These are phyloP conservation scores for Chromera velia DNA, from an alignment of 73 alveolate genomes.

Conservation along the genomic window DNA sequence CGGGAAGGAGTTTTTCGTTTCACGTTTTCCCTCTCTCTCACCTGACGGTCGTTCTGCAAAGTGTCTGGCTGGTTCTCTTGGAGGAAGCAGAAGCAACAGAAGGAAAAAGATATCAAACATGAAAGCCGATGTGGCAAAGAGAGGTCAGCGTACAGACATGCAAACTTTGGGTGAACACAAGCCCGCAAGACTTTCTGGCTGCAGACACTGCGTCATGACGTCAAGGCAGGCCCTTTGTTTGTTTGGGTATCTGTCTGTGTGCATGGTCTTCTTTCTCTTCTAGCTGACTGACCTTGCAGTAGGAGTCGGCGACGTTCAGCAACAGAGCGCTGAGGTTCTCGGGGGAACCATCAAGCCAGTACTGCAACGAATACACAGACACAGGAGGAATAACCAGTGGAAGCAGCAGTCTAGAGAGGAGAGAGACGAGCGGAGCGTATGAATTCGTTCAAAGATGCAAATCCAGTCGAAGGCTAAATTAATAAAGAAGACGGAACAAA, in stretches of 20 bases:
- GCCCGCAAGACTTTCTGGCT: too few relatives aligned
- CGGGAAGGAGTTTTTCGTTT: too few relatives aligned
- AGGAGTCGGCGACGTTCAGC: not conserved
- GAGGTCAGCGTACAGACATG: not conserved
- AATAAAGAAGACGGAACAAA: too few relatives aligned
- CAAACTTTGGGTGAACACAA: too few relatives aligned
- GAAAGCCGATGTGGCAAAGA: too few relatives aligned
- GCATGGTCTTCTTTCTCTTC: not conserved
- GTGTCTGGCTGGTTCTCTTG: too few relatives aligned
- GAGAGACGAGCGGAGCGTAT: not conserved
- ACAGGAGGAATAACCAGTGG: constrained; percentile 1
- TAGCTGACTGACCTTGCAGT: not conserved
- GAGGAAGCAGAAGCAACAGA: too few relatives aligned
- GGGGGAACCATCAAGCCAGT: constrained; percentile 44
- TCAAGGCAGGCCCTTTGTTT: too few relatives aligned
- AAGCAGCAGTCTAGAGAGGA: not conserved
- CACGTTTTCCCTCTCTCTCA: too few relatives aligned
- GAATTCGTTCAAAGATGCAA: not conserved
- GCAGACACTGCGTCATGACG: too few relatives aligned
- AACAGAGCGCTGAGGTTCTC: constrained; percentile 17
- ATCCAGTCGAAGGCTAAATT: not conserved
- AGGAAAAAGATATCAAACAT: too few relatives aligned
- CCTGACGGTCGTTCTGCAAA: too few relatives aligned
- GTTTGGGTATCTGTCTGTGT: not conserved
- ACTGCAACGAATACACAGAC: constrained; percentile 38